These are phyloP conservation scores for Apiospora saccharicola DNA, from an alignment of 2,329 filamentous ascomycete genomes.

Conservation along the genomic window DNA sequence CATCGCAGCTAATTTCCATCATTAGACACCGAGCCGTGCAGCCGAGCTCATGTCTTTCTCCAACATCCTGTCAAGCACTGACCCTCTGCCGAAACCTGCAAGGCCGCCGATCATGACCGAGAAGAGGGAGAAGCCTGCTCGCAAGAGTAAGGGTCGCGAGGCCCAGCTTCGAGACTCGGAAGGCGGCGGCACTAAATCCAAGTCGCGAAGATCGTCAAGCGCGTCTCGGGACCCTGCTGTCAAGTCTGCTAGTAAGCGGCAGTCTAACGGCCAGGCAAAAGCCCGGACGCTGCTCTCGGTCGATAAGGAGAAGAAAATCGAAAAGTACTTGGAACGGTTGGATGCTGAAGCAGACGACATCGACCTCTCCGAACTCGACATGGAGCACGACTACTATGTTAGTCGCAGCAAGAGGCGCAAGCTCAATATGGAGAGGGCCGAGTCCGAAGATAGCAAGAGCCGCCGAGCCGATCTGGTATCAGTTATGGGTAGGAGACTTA, in stretches of 20 bases:
- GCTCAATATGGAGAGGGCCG: conserved; percentile 68
- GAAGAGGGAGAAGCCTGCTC: conserved; percentile 46
- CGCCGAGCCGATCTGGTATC: conserved; percentile 66
- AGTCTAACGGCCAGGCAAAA: conserved; percentile 65
- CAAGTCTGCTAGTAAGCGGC: conserved; percentile 62
- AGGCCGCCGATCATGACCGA: conserved; percentile 48
- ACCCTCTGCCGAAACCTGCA: conserved; percentile 64
- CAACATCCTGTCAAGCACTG: conserved; percentile 86
- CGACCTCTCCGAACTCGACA: conserved; percentile 51
- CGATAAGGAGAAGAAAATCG: conserved; percentile 73
- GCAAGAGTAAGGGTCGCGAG: conserved; percentile 58
- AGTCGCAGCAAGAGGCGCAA: conserved; percentile 72
- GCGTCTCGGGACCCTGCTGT: conserved; percentile 53
- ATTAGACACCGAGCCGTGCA: conserved; percentile 73
- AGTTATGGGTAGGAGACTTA: conserved; percentile 67
- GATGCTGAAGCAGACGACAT: conserved; percentile 51
- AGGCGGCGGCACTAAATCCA: conserved; percentile 46
- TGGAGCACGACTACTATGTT: conserved; percentile 56
- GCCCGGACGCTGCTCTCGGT: conserved; percentile 58
- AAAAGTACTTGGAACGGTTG: conserved; percentile 64
- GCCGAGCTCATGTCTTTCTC: conserved; percentile 95
- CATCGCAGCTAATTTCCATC: neutral
- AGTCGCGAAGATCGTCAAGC: conserved; percentile 57
- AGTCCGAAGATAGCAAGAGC: conserved; percentile 70
- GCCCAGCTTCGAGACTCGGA: conserved; percentile 60